These are phyloP conservation scores for Candolleomyces efflorescens DNA, from an alignment of 768 basidiomycete genomes.

Conservation along the genomic window DNA sequence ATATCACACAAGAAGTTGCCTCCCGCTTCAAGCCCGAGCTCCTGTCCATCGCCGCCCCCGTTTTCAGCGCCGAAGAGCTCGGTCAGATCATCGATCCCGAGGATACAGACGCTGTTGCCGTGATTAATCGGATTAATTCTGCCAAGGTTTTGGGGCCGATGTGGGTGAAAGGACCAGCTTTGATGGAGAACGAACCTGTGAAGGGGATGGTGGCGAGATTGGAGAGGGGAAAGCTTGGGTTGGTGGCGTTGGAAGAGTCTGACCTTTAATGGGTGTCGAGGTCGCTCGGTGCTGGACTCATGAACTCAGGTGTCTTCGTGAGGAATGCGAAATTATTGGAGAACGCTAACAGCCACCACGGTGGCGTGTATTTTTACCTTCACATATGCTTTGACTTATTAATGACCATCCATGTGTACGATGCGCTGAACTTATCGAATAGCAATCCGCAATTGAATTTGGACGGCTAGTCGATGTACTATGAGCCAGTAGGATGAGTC, in stretches of 20 bases:
- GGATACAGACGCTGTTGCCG: constrained; percentile 14
- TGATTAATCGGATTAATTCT: constrained; percentile 15
- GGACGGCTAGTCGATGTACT: too few relatives aligned
- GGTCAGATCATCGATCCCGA: constrained; percentile 9
- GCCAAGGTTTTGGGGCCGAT: constrained; percentile 13
- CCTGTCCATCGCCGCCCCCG: constrained; percentile 16
- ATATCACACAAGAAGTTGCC: constrained; percentile 20
- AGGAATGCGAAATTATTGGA: too few relatives aligned
- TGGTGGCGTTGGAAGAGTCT: neutral
- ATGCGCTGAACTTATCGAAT: too few relatives aligned
- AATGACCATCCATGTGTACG: too few relatives aligned
- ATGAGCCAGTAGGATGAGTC: too few relatives aligned
- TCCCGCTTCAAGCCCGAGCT: constrained; percentile 20
- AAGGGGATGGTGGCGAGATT: constrained; percentile 13
- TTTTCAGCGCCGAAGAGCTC: constrained; percentile 21
- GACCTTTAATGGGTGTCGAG: neutral
- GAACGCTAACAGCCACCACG: too few relatives aligned
- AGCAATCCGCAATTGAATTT: too few relatives aligned
- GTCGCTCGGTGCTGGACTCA: neutral
- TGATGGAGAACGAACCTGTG: constrained; percentile 13
- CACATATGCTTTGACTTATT: too few relatives aligned
- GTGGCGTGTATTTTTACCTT: too few relatives aligned
- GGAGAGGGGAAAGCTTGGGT: constrained; percentile 13
- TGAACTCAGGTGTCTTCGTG: neutral
- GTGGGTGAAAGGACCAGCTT: constrained; percentile 12